Conservation (phyloP, 371 early-diverging fungal genomes). For the Syncephalastrum racemosum region DNA sequence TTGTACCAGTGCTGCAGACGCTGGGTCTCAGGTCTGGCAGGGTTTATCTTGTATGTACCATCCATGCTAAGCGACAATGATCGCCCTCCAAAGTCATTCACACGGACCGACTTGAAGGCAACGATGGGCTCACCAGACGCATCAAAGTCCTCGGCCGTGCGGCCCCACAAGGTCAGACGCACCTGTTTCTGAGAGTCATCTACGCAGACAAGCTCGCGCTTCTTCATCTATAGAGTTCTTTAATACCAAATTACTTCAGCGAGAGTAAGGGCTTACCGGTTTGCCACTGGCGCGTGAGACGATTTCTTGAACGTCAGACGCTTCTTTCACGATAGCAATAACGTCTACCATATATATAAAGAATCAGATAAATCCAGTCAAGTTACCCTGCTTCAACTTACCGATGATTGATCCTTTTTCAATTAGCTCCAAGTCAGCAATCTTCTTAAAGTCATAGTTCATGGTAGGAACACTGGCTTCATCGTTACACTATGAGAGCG, state of each 20-base stretch:
- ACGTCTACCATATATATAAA: constrained; percentile 57
- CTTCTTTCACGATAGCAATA: constrained; percentile 77
- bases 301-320: constrained; percentile 62
- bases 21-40: constrained; percentile 83
- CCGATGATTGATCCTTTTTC: constrained; percentile 72
- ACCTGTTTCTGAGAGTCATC: constrained; percentile 78
- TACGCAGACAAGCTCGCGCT: constrained; percentile 84
- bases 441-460: constrained; percentile 66
- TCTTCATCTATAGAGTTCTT: constrained; percentile 54
- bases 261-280: constrained; percentile 51
- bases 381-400: constrained; percentile 24
- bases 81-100: constrained; percentile 87
- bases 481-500: constrained; percentile 55
- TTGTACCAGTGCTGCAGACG: constrained; percentile 85
- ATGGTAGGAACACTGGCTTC: constrained; percentile 64
- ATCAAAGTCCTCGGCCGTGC: constrained; percentile 72
- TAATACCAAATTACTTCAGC: neutral
- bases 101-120: constrained; percentile 80
- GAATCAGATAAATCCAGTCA: neutral
- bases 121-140: constrained; percentile 61
- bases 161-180: constrained; percentile 90
- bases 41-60: constrained; percentile 68
- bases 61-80: constrained; percentile 61
- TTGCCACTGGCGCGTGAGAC: constrained; percentile 67
- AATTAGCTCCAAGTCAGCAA: constrained; percentile 59